A percentile compares a stretch with the other conserved stretches of the same genome.
Evolutionary conservation across 2,329 filamentous ascomycete species (phyloP).

Genomic region (Neopestalotiopsis rosae): DNA sequence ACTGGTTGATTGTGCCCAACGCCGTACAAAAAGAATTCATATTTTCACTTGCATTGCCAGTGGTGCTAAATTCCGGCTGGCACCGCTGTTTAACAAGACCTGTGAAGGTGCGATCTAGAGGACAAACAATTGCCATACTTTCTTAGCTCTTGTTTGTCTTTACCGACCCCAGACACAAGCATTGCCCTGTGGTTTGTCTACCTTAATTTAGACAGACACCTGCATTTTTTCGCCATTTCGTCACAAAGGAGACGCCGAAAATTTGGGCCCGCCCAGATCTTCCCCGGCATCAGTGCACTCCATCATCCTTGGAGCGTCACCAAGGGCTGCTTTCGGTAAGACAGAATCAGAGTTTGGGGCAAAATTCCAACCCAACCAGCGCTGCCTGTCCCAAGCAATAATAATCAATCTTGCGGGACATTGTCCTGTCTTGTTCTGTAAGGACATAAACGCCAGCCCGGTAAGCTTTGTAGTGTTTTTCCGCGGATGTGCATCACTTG

Average conservation of each 20-base stretch:
- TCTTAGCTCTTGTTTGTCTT: background rate
- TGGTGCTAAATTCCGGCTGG: too few species aligned
- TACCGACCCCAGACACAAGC: background rate
- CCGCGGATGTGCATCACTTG: background rate
- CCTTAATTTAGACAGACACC: background rate
- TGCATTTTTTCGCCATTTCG: background rate
- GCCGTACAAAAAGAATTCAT: too few species aligned
- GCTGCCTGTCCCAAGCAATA: background rate
- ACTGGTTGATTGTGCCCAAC: too few species aligned
- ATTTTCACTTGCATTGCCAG: too few species aligned
- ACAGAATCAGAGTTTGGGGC: background rate
- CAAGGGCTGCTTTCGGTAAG: background rate
- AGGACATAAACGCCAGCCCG: background rate
- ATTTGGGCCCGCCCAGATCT: conserved; percentile 11
- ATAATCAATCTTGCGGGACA: background rate
- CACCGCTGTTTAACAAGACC: too few species aligned
- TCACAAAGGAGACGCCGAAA: conserved; percentile 6
- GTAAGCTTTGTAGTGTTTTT: background rate
- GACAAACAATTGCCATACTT: too few species aligned
- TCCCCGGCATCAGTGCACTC: background rate
- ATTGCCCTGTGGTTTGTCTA: background rate
- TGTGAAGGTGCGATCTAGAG: too few species aligned
- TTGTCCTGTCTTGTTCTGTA: background rate
- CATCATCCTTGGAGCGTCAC: background rate
- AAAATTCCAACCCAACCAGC: background rate